A percentile compares a stretch with the other conserved stretches of the same genome.
Conservation (phyloP, 257 asterid genomes). For the Voacanga thouarsii region DNA sequence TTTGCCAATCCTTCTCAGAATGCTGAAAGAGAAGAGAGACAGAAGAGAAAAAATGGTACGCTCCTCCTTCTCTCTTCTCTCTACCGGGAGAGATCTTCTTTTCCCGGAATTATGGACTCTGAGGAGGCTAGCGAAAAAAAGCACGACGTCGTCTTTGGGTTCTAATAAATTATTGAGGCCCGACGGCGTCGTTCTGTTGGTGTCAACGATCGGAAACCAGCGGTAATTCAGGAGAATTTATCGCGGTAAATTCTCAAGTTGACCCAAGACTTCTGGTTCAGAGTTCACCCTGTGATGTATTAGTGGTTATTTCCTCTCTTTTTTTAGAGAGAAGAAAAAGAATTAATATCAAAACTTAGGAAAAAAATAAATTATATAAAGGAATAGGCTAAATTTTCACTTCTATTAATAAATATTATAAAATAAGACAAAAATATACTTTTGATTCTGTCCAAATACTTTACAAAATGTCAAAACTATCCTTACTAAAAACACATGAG, state of each 20-base stretch:
- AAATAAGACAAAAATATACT: no score
- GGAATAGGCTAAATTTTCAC: no score
- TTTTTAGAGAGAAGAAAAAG: no score
- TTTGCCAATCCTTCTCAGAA: not conserved
- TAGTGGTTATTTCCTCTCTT: no score
- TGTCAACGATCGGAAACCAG: not conserved
- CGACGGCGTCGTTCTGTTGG: constrained; percentile 2
- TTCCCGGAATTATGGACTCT: not conserved
- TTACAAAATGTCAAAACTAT: no score
- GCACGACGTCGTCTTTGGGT: constrained; percentile 3
- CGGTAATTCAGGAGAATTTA: not conserved
- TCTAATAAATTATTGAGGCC: no score
- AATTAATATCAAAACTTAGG: no score
- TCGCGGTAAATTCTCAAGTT: constrained; percentile 6
- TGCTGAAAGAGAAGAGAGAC: constrained; percentile 16
- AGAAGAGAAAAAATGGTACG: constrained; percentile 13
- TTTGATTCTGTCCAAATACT: no score
- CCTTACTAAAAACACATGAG: no score
- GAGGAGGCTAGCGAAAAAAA: not conserved
- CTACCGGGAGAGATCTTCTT: not conserved
- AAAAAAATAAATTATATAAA: no score
- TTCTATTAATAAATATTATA: no score
- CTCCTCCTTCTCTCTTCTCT: not conserved
- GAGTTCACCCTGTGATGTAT: no score
- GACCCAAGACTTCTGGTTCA: not conserved